phyloP scores from a whole-genome alignment of 352 stramenopile species.

The Pythium graminicola region DNA sequence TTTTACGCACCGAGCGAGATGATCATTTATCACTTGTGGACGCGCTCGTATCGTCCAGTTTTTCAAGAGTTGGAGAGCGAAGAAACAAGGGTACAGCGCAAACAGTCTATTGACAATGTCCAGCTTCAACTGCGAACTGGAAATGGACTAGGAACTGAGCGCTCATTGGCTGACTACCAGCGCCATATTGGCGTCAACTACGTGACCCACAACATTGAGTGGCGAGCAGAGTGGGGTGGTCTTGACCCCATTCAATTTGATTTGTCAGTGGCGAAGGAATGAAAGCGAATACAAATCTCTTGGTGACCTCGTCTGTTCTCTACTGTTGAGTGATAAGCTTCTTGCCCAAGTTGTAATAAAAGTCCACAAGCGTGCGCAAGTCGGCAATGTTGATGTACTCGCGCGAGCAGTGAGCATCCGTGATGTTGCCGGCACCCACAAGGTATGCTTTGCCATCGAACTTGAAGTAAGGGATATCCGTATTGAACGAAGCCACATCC shows the following conservation, averaged over 20 bases:
- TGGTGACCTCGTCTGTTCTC: background rate
- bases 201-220: slow-evolving; percentile 32
- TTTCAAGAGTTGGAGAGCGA: slow-evolving; percentile 67
- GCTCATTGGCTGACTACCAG: slow-evolving; percentile 44
- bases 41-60: slow-evolving; percentile 57
- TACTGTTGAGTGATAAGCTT: slow-evolving; percentile 52
- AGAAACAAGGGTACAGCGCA: slow-evolving; percentile 22
- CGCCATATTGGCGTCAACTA: slow-evolving; percentile 50
- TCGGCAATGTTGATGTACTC: slow-evolving; percentile 72
- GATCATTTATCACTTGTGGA: slow-evolving; percentile 90
- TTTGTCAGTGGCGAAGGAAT: slow-evolving; percentile 23
- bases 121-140: background rate
- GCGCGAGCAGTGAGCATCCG: slow-evolving; percentile 60
- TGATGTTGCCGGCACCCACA: slow-evolving; percentile 68
- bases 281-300: background rate
- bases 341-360: slow-evolving; percentile 68
- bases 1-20: slow-evolving; percentile 82
- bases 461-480: slow-evolving; percentile 84
- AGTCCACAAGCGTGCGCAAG: slow-evolving; percentile 50
- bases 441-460: slow-evolving; percentile 76
- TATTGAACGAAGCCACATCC: slow-evolving; percentile 84
- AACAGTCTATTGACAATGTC: slow-evolving; percentile 27
- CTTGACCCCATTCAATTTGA: slow-evolving; percentile 60
- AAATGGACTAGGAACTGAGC: slow-evolving; percentile 25
- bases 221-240: slow-evolving; percentile 47